Conservation (phyloP, 768 basidiomycete genomes). For the Calvatia gigantea region DNA sequence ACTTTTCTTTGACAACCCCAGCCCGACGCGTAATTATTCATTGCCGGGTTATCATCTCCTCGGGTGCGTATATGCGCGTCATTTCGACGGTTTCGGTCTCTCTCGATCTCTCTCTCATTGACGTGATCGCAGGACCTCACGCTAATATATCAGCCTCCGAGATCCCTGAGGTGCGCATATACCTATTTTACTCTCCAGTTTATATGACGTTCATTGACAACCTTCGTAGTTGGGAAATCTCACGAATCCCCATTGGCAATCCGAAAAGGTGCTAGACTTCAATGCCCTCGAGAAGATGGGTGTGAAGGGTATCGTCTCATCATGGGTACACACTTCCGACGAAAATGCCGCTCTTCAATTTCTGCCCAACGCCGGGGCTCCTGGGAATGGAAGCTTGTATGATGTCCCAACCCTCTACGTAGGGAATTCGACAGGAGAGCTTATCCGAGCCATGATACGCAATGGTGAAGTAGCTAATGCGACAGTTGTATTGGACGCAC, state of each 20-base stretch:
- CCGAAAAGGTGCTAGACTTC: slow-evolving; percentile 25
- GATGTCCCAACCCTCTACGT: slow-evolving; percentile 27
- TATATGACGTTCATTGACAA: background rate
- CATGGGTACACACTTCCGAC: slow-evolving; percentile 27
- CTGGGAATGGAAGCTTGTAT: slow-evolving; percentile 20
- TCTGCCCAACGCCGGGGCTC: slow-evolving; percentile 25
- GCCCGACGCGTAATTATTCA: slow-evolving; percentile 26
- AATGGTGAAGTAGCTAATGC: slow-evolving; percentile 19
- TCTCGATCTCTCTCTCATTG: background rate
- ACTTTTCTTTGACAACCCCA: slow-evolving; percentile 29
- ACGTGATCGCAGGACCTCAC: slow-evolving; percentile 20
- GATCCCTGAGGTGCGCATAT: slow-evolving; percentile 22
- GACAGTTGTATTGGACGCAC: slow-evolving; percentile 28
- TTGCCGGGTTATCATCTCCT: slow-evolving; percentile 24
- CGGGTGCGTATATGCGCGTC: slow-evolving; percentile 18
- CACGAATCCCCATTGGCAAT: slow-evolving; percentile 28
- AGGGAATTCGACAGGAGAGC: slow-evolving; percentile 25
- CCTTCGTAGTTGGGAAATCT: slow-evolving; percentile 24
- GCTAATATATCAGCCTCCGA: slow-evolving; percentile 16
- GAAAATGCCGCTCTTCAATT: slow-evolving; percentile 26
- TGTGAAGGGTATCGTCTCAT: slow-evolving; percentile 22
- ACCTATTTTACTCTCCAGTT: background rate
- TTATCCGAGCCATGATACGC: slow-evolving; percentile 21
- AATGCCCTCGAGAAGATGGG: slow-evolving; percentile 17
- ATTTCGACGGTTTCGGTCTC: background rate